These are phyloP conservation scores for Tylopilus rubrobrunneus DNA, from an alignment of 768 basidiomycete genomes.

Conservation along the genomic window DNA sequence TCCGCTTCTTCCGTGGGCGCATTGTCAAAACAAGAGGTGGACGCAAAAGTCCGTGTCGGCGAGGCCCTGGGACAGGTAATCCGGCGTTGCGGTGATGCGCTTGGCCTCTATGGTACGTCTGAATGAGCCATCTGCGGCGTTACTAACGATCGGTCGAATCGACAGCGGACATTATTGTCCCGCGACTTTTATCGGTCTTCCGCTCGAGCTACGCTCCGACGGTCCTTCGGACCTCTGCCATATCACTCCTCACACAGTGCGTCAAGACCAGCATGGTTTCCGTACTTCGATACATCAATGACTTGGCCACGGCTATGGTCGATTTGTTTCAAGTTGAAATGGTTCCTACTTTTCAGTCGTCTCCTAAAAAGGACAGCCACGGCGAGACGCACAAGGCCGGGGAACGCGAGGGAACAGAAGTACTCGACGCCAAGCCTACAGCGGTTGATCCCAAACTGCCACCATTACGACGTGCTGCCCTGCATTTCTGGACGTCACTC, in stretches of 20 bases:
- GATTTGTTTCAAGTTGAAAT: slow-evolving; percentile 74
- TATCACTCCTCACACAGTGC: slow-evolving; percentile 73
- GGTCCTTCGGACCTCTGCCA: slow-evolving; percentile 62
- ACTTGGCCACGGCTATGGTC: slow-evolving; percentile 64
- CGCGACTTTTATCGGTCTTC: slow-evolving; percentile 63
- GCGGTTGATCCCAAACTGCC: slow-evolving; percentile 63
- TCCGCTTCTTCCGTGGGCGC: slow-evolving; percentile 33
- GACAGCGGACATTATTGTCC: slow-evolving; percentile 67
- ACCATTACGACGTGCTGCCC: slow-evolving; percentile 75
- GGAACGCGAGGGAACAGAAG: slow-evolving; percentile 7
- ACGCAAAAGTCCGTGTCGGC: slow-evolving; percentile 71
- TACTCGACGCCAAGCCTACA: slow-evolving; percentile 56
- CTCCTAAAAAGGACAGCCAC: slow-evolving; percentile 17
- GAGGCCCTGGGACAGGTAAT: slow-evolving; percentile 83
- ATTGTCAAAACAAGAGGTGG: slow-evolving; percentile 61
- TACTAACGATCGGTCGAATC: slow-evolving; percentile 2
- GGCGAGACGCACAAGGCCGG: slow-evolving; percentile 1
- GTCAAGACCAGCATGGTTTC: slow-evolving; percentile 61
- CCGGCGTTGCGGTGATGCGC: slow-evolving; percentile 61
- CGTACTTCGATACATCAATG: slow-evolving; percentile 56
- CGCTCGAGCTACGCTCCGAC: slow-evolving; percentile 62
- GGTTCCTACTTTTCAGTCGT: slow-evolving; percentile 21
- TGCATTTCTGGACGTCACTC: slow-evolving; percentile 76
- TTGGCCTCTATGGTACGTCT: slow-evolving; percentile 65
- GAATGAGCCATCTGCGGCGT: neutral